phyloP scores from a whole-genome alignment of 148 eudicot genomes.

The Rhododendron ovatum region DNA sequence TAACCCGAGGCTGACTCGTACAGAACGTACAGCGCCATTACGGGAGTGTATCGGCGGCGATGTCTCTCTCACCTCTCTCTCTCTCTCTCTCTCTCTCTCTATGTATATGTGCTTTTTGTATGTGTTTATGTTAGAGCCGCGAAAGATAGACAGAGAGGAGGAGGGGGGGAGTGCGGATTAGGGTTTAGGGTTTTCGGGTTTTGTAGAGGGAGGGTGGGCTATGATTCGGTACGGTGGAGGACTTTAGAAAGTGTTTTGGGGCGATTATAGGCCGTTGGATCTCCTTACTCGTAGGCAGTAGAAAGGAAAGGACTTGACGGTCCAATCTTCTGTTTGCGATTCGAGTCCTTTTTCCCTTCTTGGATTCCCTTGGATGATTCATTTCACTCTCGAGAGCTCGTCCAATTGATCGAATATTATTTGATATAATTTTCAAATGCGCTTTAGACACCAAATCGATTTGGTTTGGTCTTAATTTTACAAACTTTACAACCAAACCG shows the following conservation, averaged over 20 bases:
- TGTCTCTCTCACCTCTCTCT: neutral
- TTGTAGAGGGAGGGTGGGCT: neutral
- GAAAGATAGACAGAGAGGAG: neutral
- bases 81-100: neutral
- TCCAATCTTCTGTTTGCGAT: no score
- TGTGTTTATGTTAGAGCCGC: neutral
- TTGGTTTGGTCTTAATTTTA: no score
- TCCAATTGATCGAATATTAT: no score
- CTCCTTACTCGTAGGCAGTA: neutral
- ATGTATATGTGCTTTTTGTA: neutral
- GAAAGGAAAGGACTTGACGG: neutral
- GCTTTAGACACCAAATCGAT: no score
- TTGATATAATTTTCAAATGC: no score
- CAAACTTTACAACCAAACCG: no score
- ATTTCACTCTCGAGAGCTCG: no score
- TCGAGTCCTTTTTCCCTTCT: no score
- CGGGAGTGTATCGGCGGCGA: neutral
- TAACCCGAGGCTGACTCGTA: conserved; percentile 78
- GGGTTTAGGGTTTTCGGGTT: neutral
- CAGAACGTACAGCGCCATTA: conserved; percentile 58
- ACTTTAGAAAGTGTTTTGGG: neutral
- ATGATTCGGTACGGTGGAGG: neutral
- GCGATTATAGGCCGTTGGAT: neutral
- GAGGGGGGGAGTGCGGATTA: neutral
- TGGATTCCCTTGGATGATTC: no score